Evolutionary conservation across 495 filamentous ascomycete genomes (phyloP), one percentile per base, ranked within the genome.

Genomic region (Xylaria flabelliformis): DNA sequence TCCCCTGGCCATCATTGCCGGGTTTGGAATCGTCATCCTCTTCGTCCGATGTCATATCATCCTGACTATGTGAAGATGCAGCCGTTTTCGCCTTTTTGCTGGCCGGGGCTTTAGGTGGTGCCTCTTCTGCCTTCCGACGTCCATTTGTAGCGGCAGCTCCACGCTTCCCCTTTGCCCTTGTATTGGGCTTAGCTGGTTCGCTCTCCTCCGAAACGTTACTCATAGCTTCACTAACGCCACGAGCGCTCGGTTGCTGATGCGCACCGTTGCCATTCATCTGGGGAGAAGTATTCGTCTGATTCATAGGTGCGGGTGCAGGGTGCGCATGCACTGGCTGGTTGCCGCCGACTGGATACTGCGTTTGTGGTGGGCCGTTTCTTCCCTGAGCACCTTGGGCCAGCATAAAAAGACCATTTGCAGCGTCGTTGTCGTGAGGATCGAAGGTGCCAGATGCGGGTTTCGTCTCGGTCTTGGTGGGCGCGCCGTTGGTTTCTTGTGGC

Each of bases 341-440:
- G 1, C 87, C 83, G 36, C 74, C 77, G 3, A 88, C 80, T 0
- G 86, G 77, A 73, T 87, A 91, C 68, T 87, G 86, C 42, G 85
- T 85, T 56, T 86, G 79, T 64, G 85, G 78, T 64, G 88, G 83
- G 74, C 87, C 86, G 77, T 91, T 92, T 7, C 86, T 81, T 29
- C 81, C 83, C 77, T 94, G 91, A 3, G 97, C 95, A 63, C 88
- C 83, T 79, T 94, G 91, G 8, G 97, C 95, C 53, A 99, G 83
- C 85, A 98, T 90, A 77, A 92, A 98, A 2, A 99, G 87, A 15
- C 97, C 95, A 76, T 98, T 99, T 39, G 96, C 96, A 26, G 96
- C 96, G 83, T 97, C 95, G 70, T 94, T 96, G 77, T 98, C 95
- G 76, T 97, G 93, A 46, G 94, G 90, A 69, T 92, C 90, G 75